Conservation (phyloP, 83 land plant species). For the Picea engelmannii region DNA sequence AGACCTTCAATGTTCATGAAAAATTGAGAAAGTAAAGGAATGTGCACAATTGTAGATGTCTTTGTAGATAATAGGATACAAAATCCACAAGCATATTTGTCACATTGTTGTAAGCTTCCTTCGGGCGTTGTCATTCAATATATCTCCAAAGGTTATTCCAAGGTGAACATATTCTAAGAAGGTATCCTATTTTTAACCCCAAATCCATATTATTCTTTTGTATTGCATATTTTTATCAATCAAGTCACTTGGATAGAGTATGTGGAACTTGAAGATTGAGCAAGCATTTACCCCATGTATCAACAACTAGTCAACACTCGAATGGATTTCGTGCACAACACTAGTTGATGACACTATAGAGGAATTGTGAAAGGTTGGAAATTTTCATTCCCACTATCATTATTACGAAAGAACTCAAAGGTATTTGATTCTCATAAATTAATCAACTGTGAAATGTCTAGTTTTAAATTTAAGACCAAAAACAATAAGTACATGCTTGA, state of each 20-base stretch:
- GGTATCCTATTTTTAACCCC: neutral
- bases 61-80: conserved; percentile 21
- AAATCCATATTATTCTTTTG: neutral
- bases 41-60: conserved; percentile 57
- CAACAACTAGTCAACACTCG: conserved; percentile 54
- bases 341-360: conserved; percentile 74
- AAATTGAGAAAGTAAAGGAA: neutral
- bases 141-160: conserved; percentile 42
- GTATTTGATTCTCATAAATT: conserved; percentile 7
- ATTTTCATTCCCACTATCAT: conserved; percentile 61
- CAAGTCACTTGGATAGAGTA: conserved; percentile 80
- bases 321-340: conserved; percentile 75
- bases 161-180: conserved; percentile 17
- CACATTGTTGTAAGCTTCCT: conserved; percentile 27
- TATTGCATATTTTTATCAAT: neutral
- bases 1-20: no score
- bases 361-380: conserved; percentile 84
- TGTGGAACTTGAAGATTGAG: conserved; percentile 65
- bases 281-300: conserved; percentile 39
- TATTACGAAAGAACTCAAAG: conserved; percentile 68
- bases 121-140: conserved; percentile 35
- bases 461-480: no score
- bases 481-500: neutral
- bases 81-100: neutral
- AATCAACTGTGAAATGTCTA: no score